Conservation (phyloP, 2,329 filamentous ascomycete species). For the Talaromyces sp. region DNA sequence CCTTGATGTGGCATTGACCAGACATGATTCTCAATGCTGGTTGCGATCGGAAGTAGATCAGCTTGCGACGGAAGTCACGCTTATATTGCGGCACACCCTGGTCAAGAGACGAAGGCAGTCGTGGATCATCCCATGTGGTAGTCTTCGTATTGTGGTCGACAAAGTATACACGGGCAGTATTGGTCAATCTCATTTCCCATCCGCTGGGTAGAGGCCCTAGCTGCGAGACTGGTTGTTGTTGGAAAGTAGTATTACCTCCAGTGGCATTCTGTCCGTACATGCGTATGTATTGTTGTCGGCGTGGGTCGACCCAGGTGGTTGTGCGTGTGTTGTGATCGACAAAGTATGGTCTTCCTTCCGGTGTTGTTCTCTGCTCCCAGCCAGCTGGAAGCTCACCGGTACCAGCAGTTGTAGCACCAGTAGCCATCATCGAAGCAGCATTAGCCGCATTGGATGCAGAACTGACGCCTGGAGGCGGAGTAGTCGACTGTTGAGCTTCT, state of each 20-base stretch:
- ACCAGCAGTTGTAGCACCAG: constrained; percentile 87
- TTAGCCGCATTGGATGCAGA: constrained; percentile 47
- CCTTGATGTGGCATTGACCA: constrained; percentile 97
- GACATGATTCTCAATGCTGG: constrained; percentile 92
- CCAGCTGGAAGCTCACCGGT: constrained; percentile 91
- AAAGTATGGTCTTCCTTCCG: constrained; percentile 92
- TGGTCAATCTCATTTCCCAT: constrained; percentile 99
- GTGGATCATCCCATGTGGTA: constrained; percentile 96
- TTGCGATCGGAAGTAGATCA: constrained; percentile 99
- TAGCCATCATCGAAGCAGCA: constrained; percentile 84
- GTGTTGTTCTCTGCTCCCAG: constrained; percentile 95
- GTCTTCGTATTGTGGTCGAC: constrained; percentile 99
- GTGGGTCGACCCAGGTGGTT: constrained; percentile 96
- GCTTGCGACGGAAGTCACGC: constrained; percentile 94
- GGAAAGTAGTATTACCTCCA: constrained; percentile 74
- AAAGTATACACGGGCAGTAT: constrained; percentile 96
- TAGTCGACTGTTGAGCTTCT: constrained; percentile 45
- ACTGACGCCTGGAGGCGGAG: constrained; percentile 43
- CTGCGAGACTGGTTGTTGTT: constrained; percentile 96
- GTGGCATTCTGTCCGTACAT: constrained; percentile 90
- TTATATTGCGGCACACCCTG: constrained; percentile 99
- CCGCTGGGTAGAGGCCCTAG: constrained; percentile 91
- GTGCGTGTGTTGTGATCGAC: constrained; percentile 98
- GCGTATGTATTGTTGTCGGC: constrained; percentile 94
- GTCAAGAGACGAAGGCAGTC: constrained; percentile 89